Percentiles rank a stretch among this genome's conserved stretches.
Evolutionary conservation across 2,329 filamentous ascomycete species (phyloP).

Genomic region (Trichoderma lentiforme): DNA sequence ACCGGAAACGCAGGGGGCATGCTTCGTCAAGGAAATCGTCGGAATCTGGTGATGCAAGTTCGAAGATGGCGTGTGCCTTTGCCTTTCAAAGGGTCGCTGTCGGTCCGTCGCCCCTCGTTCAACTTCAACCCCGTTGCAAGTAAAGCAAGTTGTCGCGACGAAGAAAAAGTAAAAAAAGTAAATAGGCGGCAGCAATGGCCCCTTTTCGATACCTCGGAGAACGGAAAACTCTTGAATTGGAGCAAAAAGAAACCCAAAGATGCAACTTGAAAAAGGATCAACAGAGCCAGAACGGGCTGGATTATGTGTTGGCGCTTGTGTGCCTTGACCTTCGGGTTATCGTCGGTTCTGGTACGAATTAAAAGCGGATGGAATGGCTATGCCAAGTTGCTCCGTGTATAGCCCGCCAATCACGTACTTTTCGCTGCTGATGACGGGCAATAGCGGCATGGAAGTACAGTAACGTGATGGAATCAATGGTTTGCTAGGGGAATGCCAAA

Average conservation of each 20-base stretch:
- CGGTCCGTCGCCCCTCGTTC: neutral
- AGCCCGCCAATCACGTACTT: neutral
- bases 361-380: neutral
- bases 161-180: neutral
- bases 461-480: neutral
- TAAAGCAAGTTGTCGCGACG: neutral
- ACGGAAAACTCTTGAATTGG: neutral
- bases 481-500: neutral
- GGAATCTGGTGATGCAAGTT: neutral
- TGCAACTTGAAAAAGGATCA: neutral
- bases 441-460: neutral
- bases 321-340: conserved; percentile 18
- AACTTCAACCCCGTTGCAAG: neutral
- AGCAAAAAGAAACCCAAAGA: neutral
- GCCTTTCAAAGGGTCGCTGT: neutral
- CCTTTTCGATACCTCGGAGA: neutral
- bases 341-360: conserved; percentile 11
- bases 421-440: neutral
- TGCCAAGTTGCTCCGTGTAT: neutral
- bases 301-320: conserved; percentile 10
- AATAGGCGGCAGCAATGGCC: neutral
- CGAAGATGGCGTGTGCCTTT: neutral
- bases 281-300: neutral
- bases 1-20: conserved; percentile 8
- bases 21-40: conserved; percentile 7